These are phyloP conservation scores for Chrysopogon serrulatus DNA, from an alignment of 176 grass and related monocot genomes.

Conservation along the genomic window DNA sequence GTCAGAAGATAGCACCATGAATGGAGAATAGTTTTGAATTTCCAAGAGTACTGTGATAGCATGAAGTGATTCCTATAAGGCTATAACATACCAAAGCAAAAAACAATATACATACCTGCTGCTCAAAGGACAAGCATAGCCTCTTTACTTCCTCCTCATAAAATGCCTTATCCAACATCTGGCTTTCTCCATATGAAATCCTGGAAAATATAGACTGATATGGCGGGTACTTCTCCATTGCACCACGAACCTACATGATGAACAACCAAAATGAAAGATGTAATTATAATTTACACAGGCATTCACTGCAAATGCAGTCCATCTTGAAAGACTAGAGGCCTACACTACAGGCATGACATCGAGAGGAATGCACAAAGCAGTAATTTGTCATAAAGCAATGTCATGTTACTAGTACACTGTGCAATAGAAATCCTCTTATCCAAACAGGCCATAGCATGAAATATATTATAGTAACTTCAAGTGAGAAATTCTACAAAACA, in stretches of 20 bases:
- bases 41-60: background rate
- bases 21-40: background rate
- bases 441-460: background rate
- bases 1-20: background rate
- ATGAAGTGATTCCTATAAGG: background rate
- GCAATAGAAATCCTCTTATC: background rate
- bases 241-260: constrained; percentile 66
- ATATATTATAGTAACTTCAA: background rate
- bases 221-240: constrained; percentile 96
- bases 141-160: constrained; percentile 95
- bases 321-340: constrained; percentile 1
- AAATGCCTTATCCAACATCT: constrained; percentile 98
- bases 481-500: background rate
- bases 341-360: background rate
- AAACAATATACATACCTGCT: constrained; percentile 54
- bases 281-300: background rate
- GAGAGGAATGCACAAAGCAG: background rate
- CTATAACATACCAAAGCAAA: background rate
- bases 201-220: constrained; percentile 90
- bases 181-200: constrained; percentile 89
- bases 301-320: background rate
- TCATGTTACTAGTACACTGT: background rate
- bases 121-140: constrained; percentile 81
- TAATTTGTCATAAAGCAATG: background rate
- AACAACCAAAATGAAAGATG: constrained; percentile 1